Evolutionary conservation across 225 moss, liverwort and hornwort species (phyloP).

Genomic region (Lunularia cruciata): DNA sequence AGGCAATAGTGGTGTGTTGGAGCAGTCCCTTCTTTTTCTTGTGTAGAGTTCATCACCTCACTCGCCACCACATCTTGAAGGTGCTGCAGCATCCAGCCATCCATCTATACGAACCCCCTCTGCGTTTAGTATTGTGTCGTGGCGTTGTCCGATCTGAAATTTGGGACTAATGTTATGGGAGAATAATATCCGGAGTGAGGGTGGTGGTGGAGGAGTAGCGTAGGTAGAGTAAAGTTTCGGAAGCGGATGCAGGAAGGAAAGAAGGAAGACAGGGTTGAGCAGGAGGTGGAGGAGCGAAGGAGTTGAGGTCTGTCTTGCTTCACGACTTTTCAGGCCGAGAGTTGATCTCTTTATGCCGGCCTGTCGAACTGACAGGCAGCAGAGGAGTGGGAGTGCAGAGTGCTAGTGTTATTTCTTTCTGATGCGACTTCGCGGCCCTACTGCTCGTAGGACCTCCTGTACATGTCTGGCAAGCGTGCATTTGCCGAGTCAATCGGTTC

Average conservation of each 20-base stretch:
- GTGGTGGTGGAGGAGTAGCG: background rate
- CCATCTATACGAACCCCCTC: background rate
- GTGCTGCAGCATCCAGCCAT: too few relatives aligned
- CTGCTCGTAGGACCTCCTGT: background rate
- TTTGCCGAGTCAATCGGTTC: background rate
- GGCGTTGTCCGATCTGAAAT: background rate
- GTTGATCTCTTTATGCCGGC: background rate
- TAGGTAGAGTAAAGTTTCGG: background rate
- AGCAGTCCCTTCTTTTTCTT: background rate
- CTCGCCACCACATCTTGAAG: too few relatives aligned
- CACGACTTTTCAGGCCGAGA: background rate
- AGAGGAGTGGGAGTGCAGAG: constrained; percentile 2
- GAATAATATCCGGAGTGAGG: background rate
- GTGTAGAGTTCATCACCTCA: background rate
- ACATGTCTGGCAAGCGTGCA: background rate
- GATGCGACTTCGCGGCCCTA: background rate
- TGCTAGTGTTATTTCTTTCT: background rate
- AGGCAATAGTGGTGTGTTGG: background rate
- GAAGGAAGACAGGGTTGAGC: background rate
- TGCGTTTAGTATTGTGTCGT: background rate
- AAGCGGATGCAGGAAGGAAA: background rate
- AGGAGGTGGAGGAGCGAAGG: background rate
- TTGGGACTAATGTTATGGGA: background rate
- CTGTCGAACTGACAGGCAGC: constrained; percentile 2
- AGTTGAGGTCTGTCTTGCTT: background rate